Percentiles rank a stretch among this genome's conserved stretches.
Conservation (phyloP, 2,329 filamentous ascomycete species). For the Balansia obtecta region DNA sequence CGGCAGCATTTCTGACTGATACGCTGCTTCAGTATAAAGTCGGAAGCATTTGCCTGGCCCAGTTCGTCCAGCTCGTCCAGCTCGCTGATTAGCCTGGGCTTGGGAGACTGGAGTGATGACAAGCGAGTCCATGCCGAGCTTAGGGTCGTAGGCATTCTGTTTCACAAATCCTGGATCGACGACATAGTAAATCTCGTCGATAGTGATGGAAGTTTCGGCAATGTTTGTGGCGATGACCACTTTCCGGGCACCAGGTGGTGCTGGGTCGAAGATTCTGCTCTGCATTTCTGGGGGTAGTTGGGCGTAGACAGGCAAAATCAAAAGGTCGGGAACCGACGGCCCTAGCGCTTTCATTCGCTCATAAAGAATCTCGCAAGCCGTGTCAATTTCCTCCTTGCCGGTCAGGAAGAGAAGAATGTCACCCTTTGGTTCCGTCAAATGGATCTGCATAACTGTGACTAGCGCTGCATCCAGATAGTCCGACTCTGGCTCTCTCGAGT, state of each 20-base stretch:
- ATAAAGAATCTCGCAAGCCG: conserved; percentile 78
- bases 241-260: conserved; percentile 74
- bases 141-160: conserved; percentile 93
- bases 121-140: conserved; percentile 93
- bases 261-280: conserved; percentile 86
- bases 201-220: conserved; percentile 94
- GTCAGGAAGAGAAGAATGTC: conserved; percentile 97
- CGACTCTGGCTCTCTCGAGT: conserved; percentile 85
- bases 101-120: conserved; percentile 95
- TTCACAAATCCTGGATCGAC: conserved; percentile 97
- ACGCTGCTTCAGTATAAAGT: conserved; percentile 88
- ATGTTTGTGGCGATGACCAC: conserved; percentile 98
- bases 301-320: conserved; percentile 94
- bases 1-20: conserved; percentile 92
- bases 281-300: conserved; percentile 89
- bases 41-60: conserved; percentile 94
- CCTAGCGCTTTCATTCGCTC: conserved; percentile 96
- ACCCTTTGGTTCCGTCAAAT: conserved; percentile 79
- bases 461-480: conserved; percentile 91
- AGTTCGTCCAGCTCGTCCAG: conserved; percentile 84
- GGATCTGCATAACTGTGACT: conserved; percentile 97
- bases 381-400: conserved; percentile 96
- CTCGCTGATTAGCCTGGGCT: conserved; percentile 88
- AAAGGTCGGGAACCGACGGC: conserved; percentile 76
- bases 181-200: conserved; percentile 95